Evolutionary conservation across 169 alveolate genomes (phyloP), one percentile per base, ranked within the genome.

Genomic region (Cryptosporidium canis): DNA sequence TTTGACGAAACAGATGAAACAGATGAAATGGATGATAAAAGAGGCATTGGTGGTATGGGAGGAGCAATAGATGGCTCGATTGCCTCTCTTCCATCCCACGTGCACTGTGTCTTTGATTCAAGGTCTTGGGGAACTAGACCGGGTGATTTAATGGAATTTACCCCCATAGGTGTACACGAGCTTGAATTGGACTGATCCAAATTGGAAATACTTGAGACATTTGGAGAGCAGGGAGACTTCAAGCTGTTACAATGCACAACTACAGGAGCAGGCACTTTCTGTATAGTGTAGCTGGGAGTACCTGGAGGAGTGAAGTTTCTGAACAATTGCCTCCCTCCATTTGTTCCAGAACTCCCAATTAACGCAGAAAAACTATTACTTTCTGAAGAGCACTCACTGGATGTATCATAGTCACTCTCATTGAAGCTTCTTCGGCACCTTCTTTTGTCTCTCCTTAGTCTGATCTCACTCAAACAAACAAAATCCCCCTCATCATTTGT

Each of bases 71-170:
- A 71, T 5, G 94, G 94, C 31, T 91, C 94, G 11, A 85, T 91
- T 18, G 94, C 91, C 44, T 91, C 94, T 27, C 72, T 83, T 31
- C 94, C 94, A 18, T 91, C 94, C 94, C 94, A 91, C n/a, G 94
- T 91, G 37, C 93, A 92, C 24, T 92, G 90, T 18, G 93, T 90
- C 21, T 83, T 65, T 8, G 83, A n/a, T 65, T 91, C 94, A 8
- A 91, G 56, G 45, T 82, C 93, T 7, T 41, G 66, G 43, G 14
- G 47, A 58, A 24, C 24, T 12, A 43, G 6, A 2, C 70, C 70
- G 12, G 87, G 87, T 1, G 87, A 77, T 27, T 33, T 77, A 8
- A 66, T 21, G n/a, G 27, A 39, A 21, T 67, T 41, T 11, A 18
- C 16, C 1, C 39, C 43, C 11, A 29, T 67, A 8, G 44, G 29